Base-by-base conservation (phyloP, 2,329 filamentous ascomycete species). In the Fusarium sulawesiense region DNA sequence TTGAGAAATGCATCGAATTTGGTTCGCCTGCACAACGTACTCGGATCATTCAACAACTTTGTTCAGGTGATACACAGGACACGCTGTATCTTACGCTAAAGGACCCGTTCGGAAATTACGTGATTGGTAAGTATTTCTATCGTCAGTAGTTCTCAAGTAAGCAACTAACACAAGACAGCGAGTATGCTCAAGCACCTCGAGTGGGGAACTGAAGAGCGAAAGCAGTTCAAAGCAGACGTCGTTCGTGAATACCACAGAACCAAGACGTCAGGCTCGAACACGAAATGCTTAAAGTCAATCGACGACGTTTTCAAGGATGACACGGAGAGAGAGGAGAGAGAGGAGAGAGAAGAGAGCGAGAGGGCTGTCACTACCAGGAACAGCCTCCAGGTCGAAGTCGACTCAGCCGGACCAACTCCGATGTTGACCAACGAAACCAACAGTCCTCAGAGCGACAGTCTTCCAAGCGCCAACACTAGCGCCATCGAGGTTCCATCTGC, bases 71-170 rank as follows among this genome's bases (percentile, higher is more conserved):
- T 45, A 92, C 92, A 14, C 88, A 89, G 59, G 91, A 85, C 59
- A 88, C 90, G n/a, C 82, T 98, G 40, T 86, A 91, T 66, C 84
- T 87, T 23, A 86, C 98, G 81, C 94, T 98, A 86, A 92, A 91
- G 70, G 95, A 99, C 77, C 92, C 93, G 70, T 98, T 91, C 78
- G 96, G 93, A 64, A 99, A 99, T 79, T 99, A 98, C 78, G 95
- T 98, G 8, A 92, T 98, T 66, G 95, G 94, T 97, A 88, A 89
- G 93, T 79, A 89, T 27, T 23, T 45, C 14, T 21, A n/a, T 23
- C n/a, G 14, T 18, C 44, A 21, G 29, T 23, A 6, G 21, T 7
- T 29, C 30, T 12, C 6, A 48, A 47, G 14, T 5, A 18, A 32
- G n/a, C 20, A 37, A 45, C 72, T 76, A 64, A 76, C 61, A 18